Evolutionary conservation across 441 rosid genomes (phyloP), one percentile per base, ranked within the genome.

Genomic region (Viola pubescens): DNA sequence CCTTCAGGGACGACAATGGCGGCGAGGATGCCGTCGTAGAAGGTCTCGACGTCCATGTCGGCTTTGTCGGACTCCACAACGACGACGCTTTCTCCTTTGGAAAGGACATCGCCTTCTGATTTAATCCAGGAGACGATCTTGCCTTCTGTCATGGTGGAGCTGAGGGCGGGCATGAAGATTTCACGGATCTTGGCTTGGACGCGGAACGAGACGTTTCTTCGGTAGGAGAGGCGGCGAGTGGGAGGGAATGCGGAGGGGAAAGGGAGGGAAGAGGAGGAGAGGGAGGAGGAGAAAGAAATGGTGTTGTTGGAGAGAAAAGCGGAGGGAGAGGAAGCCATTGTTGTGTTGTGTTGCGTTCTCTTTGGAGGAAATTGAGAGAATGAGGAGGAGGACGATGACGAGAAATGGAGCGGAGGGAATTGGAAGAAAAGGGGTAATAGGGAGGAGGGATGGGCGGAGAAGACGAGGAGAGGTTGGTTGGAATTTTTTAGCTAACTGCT

Each of bases 41-140:
- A 94, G 9, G 98, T 89, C 77, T 94, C 97, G 5, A 92, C 97
- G 52, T 92, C 97, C 97, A 92, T 89, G 72, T 92, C 98, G 5
- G 98, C 98, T 69, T 92, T 92, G 73, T 89, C 98, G 54, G 98
- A 92, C 73, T 92, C 96, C 9, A 92, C 97, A 12, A 92, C 98
- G 12, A 92, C 98, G 42, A 89, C 98, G 68, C 97, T 92, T 63
- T 92, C 94, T 14, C 98, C 98, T 62, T 87, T 89, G 46, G 90
- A 78, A 39, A 92, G 90, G 48, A 77, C 76, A 68, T 92, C 98
- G 41, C 97, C 98, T 64, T 92, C 98, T 13, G 96, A 84, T 73
- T 84, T 91, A 71, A 85, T 73, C 98, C 98, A 91, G 3, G 95
- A 89, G 40, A 89, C 96, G 74, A 91, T 91, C 79, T 91, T 91